Evolutionary conservation across 1,284 basidiomycete species (phyloP).

Genomic region (Bjerkandera adusta): DNA sequence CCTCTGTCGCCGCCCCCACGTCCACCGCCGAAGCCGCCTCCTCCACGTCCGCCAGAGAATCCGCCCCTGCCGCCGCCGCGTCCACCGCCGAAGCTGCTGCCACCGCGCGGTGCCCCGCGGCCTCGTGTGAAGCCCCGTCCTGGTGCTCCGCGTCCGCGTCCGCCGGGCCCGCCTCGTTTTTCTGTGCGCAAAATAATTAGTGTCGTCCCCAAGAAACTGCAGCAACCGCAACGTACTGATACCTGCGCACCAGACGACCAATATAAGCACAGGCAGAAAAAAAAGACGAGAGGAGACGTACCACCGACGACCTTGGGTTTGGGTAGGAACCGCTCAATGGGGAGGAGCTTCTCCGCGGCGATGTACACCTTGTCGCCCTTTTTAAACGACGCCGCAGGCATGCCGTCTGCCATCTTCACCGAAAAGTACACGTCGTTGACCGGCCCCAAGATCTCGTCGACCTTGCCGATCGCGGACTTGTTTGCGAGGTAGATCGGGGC

Average conservation of each 20-base stretch:
- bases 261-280: slow-evolving; percentile 6
- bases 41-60: slow-evolving; percentile 35
- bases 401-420: slow-evolving; percentile 95
- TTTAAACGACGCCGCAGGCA: slow-evolving; percentile 95
- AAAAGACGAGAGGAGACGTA: slow-evolving; percentile 7
- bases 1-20: slow-evolving; percentile 40
- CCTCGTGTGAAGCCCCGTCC: slow-evolving; percentile 41
- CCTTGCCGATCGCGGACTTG: slow-evolving; percentile 94
- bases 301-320: slow-evolving; percentile 83
- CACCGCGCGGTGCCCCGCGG: slow-evolving; percentile 35
- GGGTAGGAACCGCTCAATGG: slow-evolving; percentile 95
- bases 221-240: not conserved
- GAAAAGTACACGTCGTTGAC: slow-evolving; percentile 99
- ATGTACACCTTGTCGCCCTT: slow-evolving; percentile 99
- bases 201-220: too few relatives aligned
- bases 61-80: slow-evolving; percentile 37
- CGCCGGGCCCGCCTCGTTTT: slow-evolving; percentile 17
- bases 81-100: slow-evolving; percentile 28
- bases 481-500: slow-evolving; percentile 99
- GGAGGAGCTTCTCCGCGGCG: slow-evolving; percentile 92
- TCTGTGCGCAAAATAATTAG: slow-evolving; percentile 25
- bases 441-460: slow-evolving; percentile 95
- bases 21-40: slow-evolving; percentile 39
- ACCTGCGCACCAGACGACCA: slow-evolving; percentile 5
- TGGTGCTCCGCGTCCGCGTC: slow-evolving; percentile 33